phyloP scores from a whole-genome alignment of 139 green algal genomes.

The Deuterostichococcus epilithicus region DNA sequence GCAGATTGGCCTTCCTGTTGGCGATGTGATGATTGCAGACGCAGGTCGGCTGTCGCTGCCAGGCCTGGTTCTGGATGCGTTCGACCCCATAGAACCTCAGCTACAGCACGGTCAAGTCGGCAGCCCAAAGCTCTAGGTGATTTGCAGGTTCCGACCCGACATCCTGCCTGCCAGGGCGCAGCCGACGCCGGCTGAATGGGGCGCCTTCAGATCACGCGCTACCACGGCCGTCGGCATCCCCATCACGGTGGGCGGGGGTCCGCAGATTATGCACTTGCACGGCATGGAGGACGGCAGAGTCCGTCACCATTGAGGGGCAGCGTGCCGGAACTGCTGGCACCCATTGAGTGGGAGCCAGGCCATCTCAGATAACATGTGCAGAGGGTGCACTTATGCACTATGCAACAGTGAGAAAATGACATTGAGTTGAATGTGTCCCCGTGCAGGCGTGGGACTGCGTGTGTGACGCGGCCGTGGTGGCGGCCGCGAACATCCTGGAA shows the following conservation, averaged over 20 bases:
- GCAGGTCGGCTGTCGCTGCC: too few species aligned
- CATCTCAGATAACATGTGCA: too few species aligned
- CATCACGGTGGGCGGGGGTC: constrained; percentile 29
- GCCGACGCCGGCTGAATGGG: constrained; percentile 31
- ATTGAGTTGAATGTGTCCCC: not conserved
- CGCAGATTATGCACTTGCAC: not conserved
- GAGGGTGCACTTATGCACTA: too few species aligned
- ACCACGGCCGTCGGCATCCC: constrained; percentile 22
- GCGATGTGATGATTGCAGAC: too few species aligned
- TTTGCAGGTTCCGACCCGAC: not conserved
- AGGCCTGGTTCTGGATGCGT: too few species aligned
- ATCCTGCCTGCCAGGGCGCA: not conserved
- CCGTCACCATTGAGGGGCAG: too few species aligned
- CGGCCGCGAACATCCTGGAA: constrained; percentile 11
- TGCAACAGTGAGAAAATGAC: not conserved
- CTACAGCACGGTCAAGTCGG: too few species aligned
- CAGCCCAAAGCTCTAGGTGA: not conserved
- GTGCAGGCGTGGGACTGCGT: constrained; percentile 54
- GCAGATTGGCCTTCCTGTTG: too few species aligned
- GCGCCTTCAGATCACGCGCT: constrained; percentile 26
- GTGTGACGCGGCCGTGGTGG: constrained; percentile 37
- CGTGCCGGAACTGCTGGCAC: too few species aligned
- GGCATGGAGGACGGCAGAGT: too few species aligned
- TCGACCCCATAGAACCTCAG: too few species aligned
- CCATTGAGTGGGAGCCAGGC: too few species aligned